phyloP scores from a whole-genome alignment of 192 early-diverging fungal species.

The Thamnidium elegans region DNA sequence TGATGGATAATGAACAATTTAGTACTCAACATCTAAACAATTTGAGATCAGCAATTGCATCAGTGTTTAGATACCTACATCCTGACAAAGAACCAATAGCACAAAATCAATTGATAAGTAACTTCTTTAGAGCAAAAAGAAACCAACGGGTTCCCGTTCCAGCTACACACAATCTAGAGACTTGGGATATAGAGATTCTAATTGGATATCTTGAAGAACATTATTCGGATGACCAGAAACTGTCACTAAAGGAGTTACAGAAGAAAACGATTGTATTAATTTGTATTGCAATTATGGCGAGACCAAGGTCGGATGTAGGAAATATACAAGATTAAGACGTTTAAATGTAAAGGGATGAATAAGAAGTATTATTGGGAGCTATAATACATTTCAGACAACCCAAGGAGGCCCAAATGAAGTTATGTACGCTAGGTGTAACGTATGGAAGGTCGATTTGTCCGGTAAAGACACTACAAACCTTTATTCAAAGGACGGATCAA shows the following conservation, averaged over 20 bases:
- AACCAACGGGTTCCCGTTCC: no score
- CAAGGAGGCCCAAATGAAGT: conserved; percentile 13
- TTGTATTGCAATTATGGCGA: conserved; percentile 5
- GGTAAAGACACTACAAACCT: no score
- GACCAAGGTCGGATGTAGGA: conserved; percentile 13
- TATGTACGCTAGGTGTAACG: not conserved
- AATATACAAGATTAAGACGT: conserved; percentile 6
- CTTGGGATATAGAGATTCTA: no score
- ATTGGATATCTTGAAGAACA: no score
- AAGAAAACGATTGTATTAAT: not conserved
- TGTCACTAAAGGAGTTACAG: not conserved
- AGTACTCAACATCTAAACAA: not conserved
- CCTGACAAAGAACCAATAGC: not conserved
- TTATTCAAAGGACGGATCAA: not conserved
- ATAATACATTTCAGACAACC: conserved; percentile 2
- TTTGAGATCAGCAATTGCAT: conserved; percentile 8
- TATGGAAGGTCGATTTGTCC: not conserved
- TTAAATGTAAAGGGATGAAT: not conserved
- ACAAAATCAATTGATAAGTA: no score
- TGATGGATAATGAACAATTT: no score
- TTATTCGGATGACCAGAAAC: no score
- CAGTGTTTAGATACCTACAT: not conserved
- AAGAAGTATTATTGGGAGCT: not conserved
- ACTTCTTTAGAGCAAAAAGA: no score
- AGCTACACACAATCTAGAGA: no score